These are phyloP conservation scores for Hanseniaspora gamundiae DNA, from an alignment of 1,139 yeast genomes.

Conservation along the genomic window DNA sequence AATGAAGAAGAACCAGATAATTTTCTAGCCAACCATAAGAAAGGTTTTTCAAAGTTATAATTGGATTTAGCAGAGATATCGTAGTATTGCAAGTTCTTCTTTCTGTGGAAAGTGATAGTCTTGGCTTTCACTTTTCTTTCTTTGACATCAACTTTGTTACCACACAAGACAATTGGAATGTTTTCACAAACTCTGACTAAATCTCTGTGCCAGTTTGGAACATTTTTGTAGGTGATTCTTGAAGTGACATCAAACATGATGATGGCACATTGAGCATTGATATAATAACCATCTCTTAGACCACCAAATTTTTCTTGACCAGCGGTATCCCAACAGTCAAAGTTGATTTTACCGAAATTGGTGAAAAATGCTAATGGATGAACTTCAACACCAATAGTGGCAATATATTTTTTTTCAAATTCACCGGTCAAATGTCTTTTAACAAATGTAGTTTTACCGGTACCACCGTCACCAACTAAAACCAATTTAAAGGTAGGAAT, in stretches of 20 bases:
- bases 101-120: constrained; percentile 99
- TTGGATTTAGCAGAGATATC: constrained; percentile 99
- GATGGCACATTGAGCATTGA: constrained; percentile 99
- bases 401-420: constrained; percentile 97
- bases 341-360: constrained; percentile 96
- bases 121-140: constrained; percentile 99
- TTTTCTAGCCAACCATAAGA: constrained; percentile 99
- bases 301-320: constrained; percentile 99
- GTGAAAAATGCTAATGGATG: constrained; percentile 98
- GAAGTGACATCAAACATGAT: constrained; percentile 99
- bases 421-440: constrained; percentile 99
- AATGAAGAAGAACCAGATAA: constrained; percentile 96
- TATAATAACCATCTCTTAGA: constrained; percentile 97
- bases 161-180: constrained; percentile 97
- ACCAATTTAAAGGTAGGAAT: constrained; percentile 97
- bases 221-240: constrained; percentile 98
- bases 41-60: constrained; percentile 99
- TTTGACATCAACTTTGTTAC: constrained; percentile 99
- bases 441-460: constrained; percentile 99
- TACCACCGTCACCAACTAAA: constrained; percentile 99
- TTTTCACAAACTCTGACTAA: constrained; percentile 99
- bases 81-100: constrained; percentile 98
- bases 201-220: constrained; percentile 99
- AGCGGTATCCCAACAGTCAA: constrained; percentile 99
- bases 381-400: constrained; percentile 98